phyloP scores from a whole-genome alignment of 108 stramenopile species.

The Nannochloropsis salina region DNA sequence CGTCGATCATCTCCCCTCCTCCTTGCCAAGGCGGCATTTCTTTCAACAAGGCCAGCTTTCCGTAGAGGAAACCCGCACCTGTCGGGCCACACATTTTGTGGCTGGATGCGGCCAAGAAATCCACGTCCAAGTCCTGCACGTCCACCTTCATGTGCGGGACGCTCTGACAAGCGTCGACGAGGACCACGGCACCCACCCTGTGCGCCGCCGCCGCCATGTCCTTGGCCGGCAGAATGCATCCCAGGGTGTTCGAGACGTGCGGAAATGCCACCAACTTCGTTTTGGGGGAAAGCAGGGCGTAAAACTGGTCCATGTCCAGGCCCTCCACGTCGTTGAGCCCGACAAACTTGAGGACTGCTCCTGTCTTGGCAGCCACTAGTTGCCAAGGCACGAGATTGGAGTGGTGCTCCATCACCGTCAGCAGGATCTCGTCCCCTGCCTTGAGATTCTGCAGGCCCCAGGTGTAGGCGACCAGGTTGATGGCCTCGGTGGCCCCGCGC shows the following conservation, averaged over 20 bases:
- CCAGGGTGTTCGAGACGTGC: slow-evolving; percentile 85
- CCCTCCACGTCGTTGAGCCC: slow-evolving; percentile 56
- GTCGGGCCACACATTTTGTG: slow-evolving; percentile 57
- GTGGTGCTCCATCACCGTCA: slow-evolving; percentile 89
- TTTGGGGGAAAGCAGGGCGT: slow-evolving; percentile 55
- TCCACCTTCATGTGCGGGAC: slow-evolving; percentile 52
- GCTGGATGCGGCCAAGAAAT: slow-evolving; percentile 48
- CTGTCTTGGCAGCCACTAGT: slow-evolving; percentile 64
- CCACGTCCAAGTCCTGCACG: slow-evolving; percentile 45
- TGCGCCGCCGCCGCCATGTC: slow-evolving; percentile 69
- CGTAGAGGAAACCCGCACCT: slow-evolving; percentile 53
- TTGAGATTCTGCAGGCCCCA: slow-evolving; percentile 55
- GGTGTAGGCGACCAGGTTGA: slow-evolving; percentile 75
- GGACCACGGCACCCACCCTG: slow-evolving; percentile 61
- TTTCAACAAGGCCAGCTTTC: slow-evolving; percentile 64
- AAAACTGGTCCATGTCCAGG: slow-evolving; percentile 62
- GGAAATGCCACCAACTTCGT: slow-evolving; percentile 82
- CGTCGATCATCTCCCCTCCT: slow-evolving; percentile 93
- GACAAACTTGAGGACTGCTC: slow-evolving; percentile 64
- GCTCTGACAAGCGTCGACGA: slow-evolving; percentile 87
- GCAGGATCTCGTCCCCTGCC: slow-evolving; percentile 76
- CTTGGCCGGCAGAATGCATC: slow-evolving; percentile 70
- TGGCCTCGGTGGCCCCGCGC: slow-evolving; percentile 81
- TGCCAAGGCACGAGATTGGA: slow-evolving; percentile 95
- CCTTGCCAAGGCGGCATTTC: slow-evolving; percentile 82